Evolutionary conservation across 139 green algal species (phyloP), one percentile per base, ranked within the genome.

Genomic region (Pycnococcus provasolii): DNA sequence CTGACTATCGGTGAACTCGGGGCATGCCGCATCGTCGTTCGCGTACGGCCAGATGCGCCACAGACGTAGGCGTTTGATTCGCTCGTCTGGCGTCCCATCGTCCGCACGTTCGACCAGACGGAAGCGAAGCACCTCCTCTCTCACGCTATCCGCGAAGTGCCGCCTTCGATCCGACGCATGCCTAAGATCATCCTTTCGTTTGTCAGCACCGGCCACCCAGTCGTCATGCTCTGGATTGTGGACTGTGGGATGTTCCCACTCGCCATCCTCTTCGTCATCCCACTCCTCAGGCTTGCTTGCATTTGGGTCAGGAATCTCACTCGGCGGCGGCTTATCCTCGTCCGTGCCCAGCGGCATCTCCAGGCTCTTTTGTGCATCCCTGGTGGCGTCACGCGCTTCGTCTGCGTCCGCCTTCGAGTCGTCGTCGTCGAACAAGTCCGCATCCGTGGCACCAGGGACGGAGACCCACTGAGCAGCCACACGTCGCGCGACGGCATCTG

Each of bases 1-100:
- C 76, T 92, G 26, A 26, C 26, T 26, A 26, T 26, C 26, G 26
- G 26, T 26, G 26, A 26, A 26, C 26, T 26, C 26, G 26, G 26
- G 26, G 26, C 26, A 26, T 26, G 26, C 26, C 26, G 26, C 26
- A 26, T 26, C 26, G 26, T 26, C 26, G 26, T 26, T 26, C 26
- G 26, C 26, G 26, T 26, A 26, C 26, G 26, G 26, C 26, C 26
- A 26, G 26, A 26, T 26, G 26, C 26, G 26, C 26, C 26, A 26
- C 26, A 26, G 26, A 26, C 26, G 26, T 26, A 26, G 26, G 26
- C 26, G 26, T 26, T 26, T 26, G 26, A 26, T 26, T 26, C 26
- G 26, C 26, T 26, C 26, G 26, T 26, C 26, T 26, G 26, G 26
- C 26, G 26, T 26, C 26, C 26, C 26, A 26, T 26, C 26, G 26